Evolutionary conservation across 78 protist species (phyloP).

Genomic region (Monosiga brevicollis): DNA sequence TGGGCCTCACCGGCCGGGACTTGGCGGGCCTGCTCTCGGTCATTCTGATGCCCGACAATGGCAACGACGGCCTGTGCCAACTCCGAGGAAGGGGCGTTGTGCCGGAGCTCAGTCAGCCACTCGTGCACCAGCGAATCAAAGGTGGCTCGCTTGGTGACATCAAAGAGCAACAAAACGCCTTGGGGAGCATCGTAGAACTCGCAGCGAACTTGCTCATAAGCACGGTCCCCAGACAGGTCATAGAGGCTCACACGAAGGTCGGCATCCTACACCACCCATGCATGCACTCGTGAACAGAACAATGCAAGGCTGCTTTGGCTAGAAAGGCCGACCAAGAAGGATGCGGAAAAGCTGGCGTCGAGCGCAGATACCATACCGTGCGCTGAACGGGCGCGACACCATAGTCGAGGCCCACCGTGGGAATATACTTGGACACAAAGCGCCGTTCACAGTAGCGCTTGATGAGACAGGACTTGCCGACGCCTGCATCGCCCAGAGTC

Average conservation of each 20-base stretch:
- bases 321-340: too few relatives aligned
- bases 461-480: background rate
- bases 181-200: background rate
- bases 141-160: background rate
- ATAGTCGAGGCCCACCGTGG: background rate
- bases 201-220: background rate
- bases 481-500: slow-evolving; percentile 41
- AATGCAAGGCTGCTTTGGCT: too few relatives aligned
- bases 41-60: background rate
- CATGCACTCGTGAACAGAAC: too few relatives aligned
- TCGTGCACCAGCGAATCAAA: background rate
- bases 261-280: too few relatives aligned
- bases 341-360: too few relatives aligned
- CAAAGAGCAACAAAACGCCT: background rate
- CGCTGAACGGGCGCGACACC: too few relatives aligned
- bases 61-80: background rate
- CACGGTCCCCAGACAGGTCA: background rate
- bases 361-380: too few relatives aligned
- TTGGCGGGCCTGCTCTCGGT: background rate
- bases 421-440: background rate
- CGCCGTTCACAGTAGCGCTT: background rate
- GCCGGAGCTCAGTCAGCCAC: background rate
- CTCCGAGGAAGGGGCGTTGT: too few relatives aligned
- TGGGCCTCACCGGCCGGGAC: background rate
- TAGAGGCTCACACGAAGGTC: background rate